phyloP scores from a whole-genome alignment of 768 basidiomycete species.

The Coprinopsis cinerea region DNA sequence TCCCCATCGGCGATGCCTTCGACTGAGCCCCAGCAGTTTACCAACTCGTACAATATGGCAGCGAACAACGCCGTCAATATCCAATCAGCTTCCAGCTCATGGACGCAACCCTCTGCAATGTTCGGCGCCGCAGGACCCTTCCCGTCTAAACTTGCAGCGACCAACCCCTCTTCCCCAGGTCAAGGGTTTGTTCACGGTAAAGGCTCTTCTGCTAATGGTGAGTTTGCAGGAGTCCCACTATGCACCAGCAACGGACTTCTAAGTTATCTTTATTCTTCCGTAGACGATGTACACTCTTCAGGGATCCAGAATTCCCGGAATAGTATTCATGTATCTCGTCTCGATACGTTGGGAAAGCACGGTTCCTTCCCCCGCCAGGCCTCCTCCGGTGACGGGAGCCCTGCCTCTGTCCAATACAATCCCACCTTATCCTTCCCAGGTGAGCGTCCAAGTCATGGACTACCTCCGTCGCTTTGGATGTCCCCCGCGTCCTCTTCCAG shows the following conservation, averaged over 20 bases:
- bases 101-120: constrained; percentile 23
- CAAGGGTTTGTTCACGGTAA: constrained; percentile 3
- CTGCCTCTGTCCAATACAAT: constrained; percentile 12
- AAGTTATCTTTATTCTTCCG: not conserved
- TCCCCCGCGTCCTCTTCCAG: constrained; percentile 54
- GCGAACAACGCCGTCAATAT: constrained; percentile 15
- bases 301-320: not conserved
- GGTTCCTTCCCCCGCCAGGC: not conserved
- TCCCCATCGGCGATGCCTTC: constrained; percentile 33
- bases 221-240: not conserved
- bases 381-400: not conserved
- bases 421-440: constrained; percentile 26
- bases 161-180: constrained; percentile 26
- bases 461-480: constrained; percentile 84
- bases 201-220: not conserved
- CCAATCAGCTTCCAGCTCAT: constrained; percentile 22
- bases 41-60: constrained; percentile 11
- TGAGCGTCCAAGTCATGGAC: constrained; percentile 47
- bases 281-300: constrained; percentile 2
- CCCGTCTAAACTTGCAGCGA: constrained; percentile 21
- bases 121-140: constrained; percentile 17
- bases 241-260: not conserved
- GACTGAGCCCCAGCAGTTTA: constrained; percentile 1
- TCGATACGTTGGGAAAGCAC: not conserved
- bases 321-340: not conserved